These are phyloP conservation scores for Neurospora tetrasperma DNA, from an alignment of 495 filamentous ascomycete species.

Conservation along the genomic window DNA sequence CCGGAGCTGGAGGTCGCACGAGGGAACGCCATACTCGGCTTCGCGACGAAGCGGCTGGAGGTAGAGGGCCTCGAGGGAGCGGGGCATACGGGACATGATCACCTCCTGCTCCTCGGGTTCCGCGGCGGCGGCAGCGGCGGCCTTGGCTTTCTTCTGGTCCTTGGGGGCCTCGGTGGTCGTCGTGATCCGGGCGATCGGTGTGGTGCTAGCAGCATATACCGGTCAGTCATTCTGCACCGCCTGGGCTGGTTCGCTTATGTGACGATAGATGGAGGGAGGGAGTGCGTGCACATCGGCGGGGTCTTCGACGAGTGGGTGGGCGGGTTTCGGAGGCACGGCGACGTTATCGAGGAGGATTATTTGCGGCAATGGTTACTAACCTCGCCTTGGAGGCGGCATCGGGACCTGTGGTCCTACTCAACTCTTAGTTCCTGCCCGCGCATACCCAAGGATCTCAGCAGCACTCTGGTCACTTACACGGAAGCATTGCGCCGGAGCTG, in stretches of 20 bases:
- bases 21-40: constrained; percentile 63
- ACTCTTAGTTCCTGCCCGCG: not conserved
- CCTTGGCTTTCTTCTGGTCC: not conserved
- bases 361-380: not conserved
- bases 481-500: constrained; percentile 21
- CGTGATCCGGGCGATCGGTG: not conserved
- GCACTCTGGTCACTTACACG: constrained; percentile 12
- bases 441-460: not conserved
- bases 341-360: not conserved
- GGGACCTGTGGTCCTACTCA: not conserved
- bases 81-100: constrained; percentile 20
- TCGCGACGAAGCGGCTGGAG: constrained; percentile 70
- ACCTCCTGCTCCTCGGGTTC: not conserved
- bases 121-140: not conserved
- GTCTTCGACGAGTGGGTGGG: not conserved
- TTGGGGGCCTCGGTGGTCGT: not conserved
- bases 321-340: not conserved
- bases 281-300: not conserved
- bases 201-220: not conserved
- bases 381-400: not conserved
- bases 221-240: not conserved
- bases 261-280: not conserved
- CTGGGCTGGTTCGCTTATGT: not conserved
- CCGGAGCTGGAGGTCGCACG: constrained; percentile 84
- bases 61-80: constrained; percentile 60